Evolutionary conservation across 2,329 filamentous ascomycete species (phyloP), one percentile per base, ranked within the genome.

Genomic region (Sclerotinia trifoliorum): DNA sequence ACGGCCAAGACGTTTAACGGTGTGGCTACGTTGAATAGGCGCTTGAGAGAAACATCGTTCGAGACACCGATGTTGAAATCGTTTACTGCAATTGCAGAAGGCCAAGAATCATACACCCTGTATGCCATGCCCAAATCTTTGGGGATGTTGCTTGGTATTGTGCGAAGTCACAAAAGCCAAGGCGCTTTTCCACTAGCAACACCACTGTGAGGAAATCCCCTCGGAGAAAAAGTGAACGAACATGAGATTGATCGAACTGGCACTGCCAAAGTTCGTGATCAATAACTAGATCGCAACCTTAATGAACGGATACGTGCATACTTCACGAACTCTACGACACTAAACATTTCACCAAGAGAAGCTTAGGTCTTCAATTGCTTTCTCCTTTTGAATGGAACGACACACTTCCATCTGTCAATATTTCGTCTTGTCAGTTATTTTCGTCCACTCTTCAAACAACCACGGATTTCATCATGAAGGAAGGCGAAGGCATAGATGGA

Each of bases 81-180:
- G 19, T 32, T 61, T 29, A 24, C 44, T 49, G 26, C 44, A 35
- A n/a, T 49, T 49, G 19, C 26, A 24, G 35, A 8, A 5, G 26
- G 44, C 58, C 44, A 61, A 61, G 58, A 49, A 11, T 42, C 11
- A 49, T 24, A 61, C 19, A 35, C 58, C 58, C 44, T 61, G 44
- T 48, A 61, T 61, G 3, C 5, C 26, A 35, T 48, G 10, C n/a
- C 17, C 21, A 19, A 49, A 61, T 6, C 24, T 49, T 61, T 49
- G 29, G 26, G 44, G 7, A 61, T 61, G 32, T 35, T 35, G 48
- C 26, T 61, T 35, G 58, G 58, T 48, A 24, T 61, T 32, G 32
- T 42, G 5, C 19, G 15, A 8, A 58, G 44, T 35, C 10, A 32
- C 19, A 8, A 49, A 5, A 21, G 58, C 58, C 44, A 49, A 61